Evolutionary conservation across 1,139 yeast species (phyloP).

Genomic region (Arxiozyma bovina): DNA sequence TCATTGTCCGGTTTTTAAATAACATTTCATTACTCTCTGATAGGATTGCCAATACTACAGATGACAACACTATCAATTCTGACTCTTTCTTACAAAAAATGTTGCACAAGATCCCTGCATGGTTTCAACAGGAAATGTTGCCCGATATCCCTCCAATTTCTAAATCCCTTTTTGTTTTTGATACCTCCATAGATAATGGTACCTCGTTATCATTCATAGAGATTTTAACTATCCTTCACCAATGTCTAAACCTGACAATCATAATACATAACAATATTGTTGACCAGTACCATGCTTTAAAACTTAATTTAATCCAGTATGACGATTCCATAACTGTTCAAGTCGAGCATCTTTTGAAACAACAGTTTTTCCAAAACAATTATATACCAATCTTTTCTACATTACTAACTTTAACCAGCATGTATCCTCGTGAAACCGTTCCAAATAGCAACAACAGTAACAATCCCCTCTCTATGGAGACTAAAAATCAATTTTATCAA

Average conservation of each 20-base stretch:
- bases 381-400: constrained; percentile 29
- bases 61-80: not conserved
- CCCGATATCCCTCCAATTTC: constrained; percentile 34
- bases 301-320: constrained; percentile 14
- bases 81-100: constrained; percentile 3
- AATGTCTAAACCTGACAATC: constrained; percentile 18
- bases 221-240: constrained; percentile 11
- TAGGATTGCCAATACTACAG: not conserved
- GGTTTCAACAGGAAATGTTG: constrained; percentile 22
- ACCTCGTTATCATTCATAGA: constrained; percentile 8
- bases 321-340: not conserved
- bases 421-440: constrained; percentile 19
- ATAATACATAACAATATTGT: constrained; percentile 14
- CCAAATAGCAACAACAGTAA: not conserved
- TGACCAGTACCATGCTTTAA: constrained; percentile 13
- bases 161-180: constrained; percentile 32
- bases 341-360: constrained; percentile 27
- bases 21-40: constrained; percentile 1
- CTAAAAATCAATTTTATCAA: constrained; percentile 13
- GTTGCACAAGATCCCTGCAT: constrained; percentile 12
- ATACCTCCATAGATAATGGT: constrained; percentile 15
- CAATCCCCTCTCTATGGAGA: not conserved
- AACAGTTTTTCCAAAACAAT: constrained; percentile 28
- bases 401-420: constrained; percentile 20
- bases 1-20: constrained; percentile 18